Percentiles rank a stretch among this genome's conserved stretches.
phyloP scores from a whole-genome alignment of 2,329 filamentous ascomycete species.

The Aspergillus sp. region DNA sequence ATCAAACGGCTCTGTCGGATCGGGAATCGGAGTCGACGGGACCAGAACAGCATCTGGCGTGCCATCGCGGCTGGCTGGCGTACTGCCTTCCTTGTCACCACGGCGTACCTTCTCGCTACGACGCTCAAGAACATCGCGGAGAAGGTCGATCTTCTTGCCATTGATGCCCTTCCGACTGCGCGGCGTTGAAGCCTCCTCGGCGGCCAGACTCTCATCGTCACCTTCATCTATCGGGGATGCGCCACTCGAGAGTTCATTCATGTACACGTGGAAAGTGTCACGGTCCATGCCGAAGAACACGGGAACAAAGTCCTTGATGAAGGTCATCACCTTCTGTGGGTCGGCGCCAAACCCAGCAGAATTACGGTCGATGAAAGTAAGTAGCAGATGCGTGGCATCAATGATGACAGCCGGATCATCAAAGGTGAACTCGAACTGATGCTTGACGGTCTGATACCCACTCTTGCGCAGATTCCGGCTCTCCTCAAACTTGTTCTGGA shows the following conservation, averaged over 20 bases:
- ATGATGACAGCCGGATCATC: conserved; percentile 67
- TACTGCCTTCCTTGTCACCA: conserved; percentile 76
- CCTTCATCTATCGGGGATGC: conserved; percentile 75
- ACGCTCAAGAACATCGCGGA: conserved; percentile 83
- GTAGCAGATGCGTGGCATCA: conserved; percentile 52
- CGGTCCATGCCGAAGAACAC: conserved; percentile 75
- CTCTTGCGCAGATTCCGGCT: conserved; percentile 72
- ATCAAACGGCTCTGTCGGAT: conserved; percentile 60
- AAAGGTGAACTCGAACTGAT: conserved; percentile 77
- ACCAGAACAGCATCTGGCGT: conserved; percentile 71
- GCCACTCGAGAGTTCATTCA: conserved; percentile 69
- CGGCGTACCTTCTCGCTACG: conserved; percentile 70
- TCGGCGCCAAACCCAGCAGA: conserved; percentile 59
- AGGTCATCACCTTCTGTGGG: conserved; percentile 72
- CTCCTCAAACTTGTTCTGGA: conserved; percentile 91
- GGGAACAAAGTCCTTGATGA: conserved; percentile 75
- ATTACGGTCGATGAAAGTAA: conserved; percentile 51
- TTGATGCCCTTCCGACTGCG: conserved; percentile 64
- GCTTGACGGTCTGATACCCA: conserved; percentile 61
- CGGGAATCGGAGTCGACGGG: conserved; percentile 36
- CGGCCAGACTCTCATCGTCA: conserved; percentile 69
- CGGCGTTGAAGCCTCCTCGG: conserved; percentile 69
- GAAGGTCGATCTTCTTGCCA: conserved; percentile 72
- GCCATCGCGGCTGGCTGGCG: conserved; percentile 80
- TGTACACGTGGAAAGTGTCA: conserved; percentile 66